A percentile compares a stretch with the other conserved stretches of the same genome.
Conservation (phyloP, 2,329 filamentous ascomycete genomes). For the Talaromyces sp. region DNA sequence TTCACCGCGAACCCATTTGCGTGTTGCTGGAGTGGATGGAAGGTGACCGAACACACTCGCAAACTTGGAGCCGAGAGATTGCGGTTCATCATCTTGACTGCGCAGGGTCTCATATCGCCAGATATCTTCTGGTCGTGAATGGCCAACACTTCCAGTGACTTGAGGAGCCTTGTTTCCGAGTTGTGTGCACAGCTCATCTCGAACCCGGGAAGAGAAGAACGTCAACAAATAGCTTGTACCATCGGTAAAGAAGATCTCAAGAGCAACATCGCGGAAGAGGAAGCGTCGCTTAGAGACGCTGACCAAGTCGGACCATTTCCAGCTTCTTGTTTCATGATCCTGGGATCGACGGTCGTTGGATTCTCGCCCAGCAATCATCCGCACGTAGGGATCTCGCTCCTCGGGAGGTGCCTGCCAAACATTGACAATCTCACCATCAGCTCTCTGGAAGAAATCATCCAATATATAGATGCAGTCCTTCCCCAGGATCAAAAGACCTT, state of each 20-base stretch:
- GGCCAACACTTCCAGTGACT: slow-evolving; percentile 67
- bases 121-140: slow-evolving; percentile 79
- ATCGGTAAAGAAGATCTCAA: slow-evolving; percentile 98
- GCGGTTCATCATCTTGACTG: slow-evolving; percentile 63
- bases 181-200: slow-evolving; percentile 79
- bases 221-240: slow-evolving; percentile 93
- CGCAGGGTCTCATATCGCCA: slow-evolving; percentile 90
- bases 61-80: slow-evolving; percentile 81
- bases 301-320: slow-evolving; percentile 92
- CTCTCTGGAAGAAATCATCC: slow-evolving; percentile 93
- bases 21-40: slow-evolving; percentile 80
- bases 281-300: slow-evolving; percentile 96
- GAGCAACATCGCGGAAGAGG: slow-evolving; percentile 88
- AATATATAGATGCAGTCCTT: slow-evolving; percentile 92
- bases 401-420: slow-evolving; percentile 91
- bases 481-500: slow-evolving; percentile 89
- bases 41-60: slow-evolving; percentile 87
- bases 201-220: slow-evolving; percentile 69
- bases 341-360: slow-evolving; percentile 59
- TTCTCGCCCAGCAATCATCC: slow-evolving; percentile 84
- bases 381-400: slow-evolving; percentile 91
- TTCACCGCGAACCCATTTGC: slow-evolving; percentile 88
- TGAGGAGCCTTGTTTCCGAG: slow-evolving; percentile 80
- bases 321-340: slow-evolving; percentile 83
- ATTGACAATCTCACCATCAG: slow-evolving; percentile 94